Percentiles rank a stretch among this genome's conserved stretches.
These are phyloP conservation scores for Acacia melanoxylon DNA, from an alignment of 306 rosid genomes.

Conservation along the genomic window DNA sequence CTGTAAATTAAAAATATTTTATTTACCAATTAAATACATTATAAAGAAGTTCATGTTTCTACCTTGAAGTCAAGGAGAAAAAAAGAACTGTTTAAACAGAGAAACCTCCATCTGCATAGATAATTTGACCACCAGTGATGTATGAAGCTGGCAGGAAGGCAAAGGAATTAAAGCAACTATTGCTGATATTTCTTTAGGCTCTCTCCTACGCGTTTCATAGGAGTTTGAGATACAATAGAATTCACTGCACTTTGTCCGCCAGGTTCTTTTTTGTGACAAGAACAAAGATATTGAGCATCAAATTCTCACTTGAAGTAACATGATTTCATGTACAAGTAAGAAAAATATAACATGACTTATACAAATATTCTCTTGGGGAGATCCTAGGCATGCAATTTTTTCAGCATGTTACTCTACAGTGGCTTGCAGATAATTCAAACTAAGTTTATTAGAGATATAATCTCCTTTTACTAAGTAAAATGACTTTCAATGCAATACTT, in stretches of 20 bases:
- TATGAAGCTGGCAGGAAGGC: not conserved
- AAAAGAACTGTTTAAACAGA: not conserved
- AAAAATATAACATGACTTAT: not conserved
- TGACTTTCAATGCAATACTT: not conserved
- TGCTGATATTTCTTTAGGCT: not conserved
- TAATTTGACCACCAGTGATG: not conserved
- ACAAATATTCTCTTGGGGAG: no score
- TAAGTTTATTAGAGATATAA: not conserved
- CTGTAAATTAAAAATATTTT: no score
- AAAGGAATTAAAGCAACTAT: not conserved
- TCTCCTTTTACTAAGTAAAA: not conserved
- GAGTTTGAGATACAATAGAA: not conserved
- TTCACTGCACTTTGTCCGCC: not conserved
- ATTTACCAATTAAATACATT: no score
- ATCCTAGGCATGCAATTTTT: no score
- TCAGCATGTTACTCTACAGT: no score
- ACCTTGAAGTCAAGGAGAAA: not conserved
- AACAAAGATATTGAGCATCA: not conserved
- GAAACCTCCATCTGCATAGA: not conserved
- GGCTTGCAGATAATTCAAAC: not conserved
- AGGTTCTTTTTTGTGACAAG: not conserved
- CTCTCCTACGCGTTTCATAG: not conserved
- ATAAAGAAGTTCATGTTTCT: no score
- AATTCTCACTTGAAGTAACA: not conserved
- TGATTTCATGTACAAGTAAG: not conserved